A percentile compares a stretch with the other conserved stretches of the same genome.
These are phyloP conservation scores for Dissophora globulifera DNA, from an alignment of 192 early-diverging fungal species.

Conservation along the genomic window DNA sequence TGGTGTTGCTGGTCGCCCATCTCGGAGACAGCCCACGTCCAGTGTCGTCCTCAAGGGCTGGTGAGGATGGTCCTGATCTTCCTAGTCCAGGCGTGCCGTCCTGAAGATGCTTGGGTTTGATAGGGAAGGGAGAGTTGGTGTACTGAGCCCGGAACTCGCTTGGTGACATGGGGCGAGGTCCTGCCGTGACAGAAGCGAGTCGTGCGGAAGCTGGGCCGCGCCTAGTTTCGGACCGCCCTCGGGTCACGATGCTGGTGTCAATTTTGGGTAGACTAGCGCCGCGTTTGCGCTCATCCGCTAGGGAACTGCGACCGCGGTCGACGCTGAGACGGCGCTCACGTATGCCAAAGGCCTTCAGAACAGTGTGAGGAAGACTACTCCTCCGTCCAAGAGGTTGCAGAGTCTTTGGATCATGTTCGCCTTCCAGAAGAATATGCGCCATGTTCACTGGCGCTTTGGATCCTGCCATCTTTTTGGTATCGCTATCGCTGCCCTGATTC, in stretches of 20 bases:
- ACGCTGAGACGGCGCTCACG: not conserved
- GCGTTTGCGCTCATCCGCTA: not conserved
- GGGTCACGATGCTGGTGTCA: constrained; percentile 5
- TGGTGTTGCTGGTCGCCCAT: constrained; percentile 19
- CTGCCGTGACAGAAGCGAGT: not conserved
- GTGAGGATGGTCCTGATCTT: not conserved
- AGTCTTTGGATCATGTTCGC: not conserved
- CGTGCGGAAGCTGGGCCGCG: not conserved
- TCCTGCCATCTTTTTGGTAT: too few species aligned
- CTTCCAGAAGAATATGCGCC: not conserved
- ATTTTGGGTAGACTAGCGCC: constrained; percentile 7
- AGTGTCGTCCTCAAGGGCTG: not conserved
- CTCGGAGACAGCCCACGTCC: not conserved
- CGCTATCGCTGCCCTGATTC: too few species aligned
- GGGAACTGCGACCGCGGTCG: too few species aligned
- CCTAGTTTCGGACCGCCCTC: constrained; percentile 15
- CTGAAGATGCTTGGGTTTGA: constrained; percentile 22
- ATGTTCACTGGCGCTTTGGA: not conserved
- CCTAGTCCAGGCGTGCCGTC: constrained; percentile 9
- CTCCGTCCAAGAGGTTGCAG: not conserved
- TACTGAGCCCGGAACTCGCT: constrained; percentile 33
- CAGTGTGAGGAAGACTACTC: constrained; percentile 4
- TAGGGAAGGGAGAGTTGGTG: constrained; percentile 20
- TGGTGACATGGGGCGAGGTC: constrained; percentile 18
- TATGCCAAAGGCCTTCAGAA: not conserved